phyloP scores from a whole-genome alignment of 2,329 filamentous ascomycete species.

The Cladosporium sp. region DNA sequence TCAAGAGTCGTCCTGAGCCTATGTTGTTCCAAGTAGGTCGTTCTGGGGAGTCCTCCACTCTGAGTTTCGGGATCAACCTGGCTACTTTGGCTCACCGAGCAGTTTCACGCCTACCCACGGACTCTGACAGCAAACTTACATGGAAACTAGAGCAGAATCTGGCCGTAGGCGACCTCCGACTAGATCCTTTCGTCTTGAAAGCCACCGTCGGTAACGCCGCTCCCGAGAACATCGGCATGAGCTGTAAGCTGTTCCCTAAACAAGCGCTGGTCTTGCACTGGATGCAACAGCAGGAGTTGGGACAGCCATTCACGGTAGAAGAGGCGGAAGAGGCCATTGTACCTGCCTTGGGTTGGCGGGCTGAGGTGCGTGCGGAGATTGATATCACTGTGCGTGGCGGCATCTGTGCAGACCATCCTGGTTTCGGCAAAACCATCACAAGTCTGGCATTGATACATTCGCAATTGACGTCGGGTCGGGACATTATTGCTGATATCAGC shows the following conservation, averaged over 20 bases:
- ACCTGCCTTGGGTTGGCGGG: constrained; percentile 50
- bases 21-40: constrained; percentile 24
- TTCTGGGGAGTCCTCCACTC: background rate
- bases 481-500: background rate
- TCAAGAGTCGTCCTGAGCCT: constrained; percentile 51
- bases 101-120: constrained; percentile 21
- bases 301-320: constrained; percentile 50
- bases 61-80: constrained; percentile 33
- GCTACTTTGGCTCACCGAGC: constrained; percentile 34
- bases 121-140: background rate
- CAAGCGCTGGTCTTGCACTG: constrained; percentile 59
- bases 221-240: background rate
- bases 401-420: constrained; percentile 63
- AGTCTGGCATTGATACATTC: constrained; percentile 57
- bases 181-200: background rate
- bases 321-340: constrained; percentile 59
- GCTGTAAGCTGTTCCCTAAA: constrained; percentile 47
- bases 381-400: constrained; percentile 54
- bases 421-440: constrained; percentile 66
- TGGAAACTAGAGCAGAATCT: constrained; percentile 7
- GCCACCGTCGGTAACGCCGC: background rate
- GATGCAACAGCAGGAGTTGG: constrained; percentile 59
- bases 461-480: constrained; percentile 19
- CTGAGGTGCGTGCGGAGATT: constrained; percentile 54
- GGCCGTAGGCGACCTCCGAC: background rate